Base-by-base conservation (phyloP, 371 early-diverging fungal species). In the Mucor saturninus region DNA sequence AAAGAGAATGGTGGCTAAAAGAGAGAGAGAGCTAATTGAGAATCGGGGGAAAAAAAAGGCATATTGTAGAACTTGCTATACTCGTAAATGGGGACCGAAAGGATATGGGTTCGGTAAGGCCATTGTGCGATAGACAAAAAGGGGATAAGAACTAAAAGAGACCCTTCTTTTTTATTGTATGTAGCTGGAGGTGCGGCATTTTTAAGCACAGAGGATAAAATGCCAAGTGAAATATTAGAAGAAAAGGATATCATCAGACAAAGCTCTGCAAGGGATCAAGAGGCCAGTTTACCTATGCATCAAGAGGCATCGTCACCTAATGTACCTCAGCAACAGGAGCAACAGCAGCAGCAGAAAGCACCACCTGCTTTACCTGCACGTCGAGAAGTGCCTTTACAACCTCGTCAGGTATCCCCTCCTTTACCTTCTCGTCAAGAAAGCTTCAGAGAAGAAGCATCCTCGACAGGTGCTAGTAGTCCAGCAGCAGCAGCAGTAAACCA, bases 61-160 rank as follows among this genome's bases (percentile, higher is more conserved):
- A 5, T 82, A 79, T 45, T 82, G 82, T 38, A 82, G 71, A 61
- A 71, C 71, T 6, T 79, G 82, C 30, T 77, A 79, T 60, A 74
- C 61, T 54, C 79, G 82, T 31, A 68, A 71, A 69, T 81, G 79
- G 79, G 82, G 79, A n/a, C 79, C 82, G 2, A 81, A 80, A 59
- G 79, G 82, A 15, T 81, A 81, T 68, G 82, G 81, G 14, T 80
- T 78, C 68, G 82, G 82, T 73, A 72, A 62, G 55, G 31, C 15
- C 4, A 29, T 7, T 14, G 35, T 39, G 50, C 5, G 35, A 35
- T 4, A 35, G 35, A 38, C 5, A 6, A 51, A 21, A 42, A 5
- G 13, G 35, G 35, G 8, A 8, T 35, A 8, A 6, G 6, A 1
- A 35, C 8, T 35, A 35, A 35, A 35, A 21, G 21, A 21, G 21